These are phyloP conservation scores for Diaporthe vaccinii DNA, from an alignment of 2,329 filamentous ascomycete genomes.

Conservation along the genomic window DNA sequence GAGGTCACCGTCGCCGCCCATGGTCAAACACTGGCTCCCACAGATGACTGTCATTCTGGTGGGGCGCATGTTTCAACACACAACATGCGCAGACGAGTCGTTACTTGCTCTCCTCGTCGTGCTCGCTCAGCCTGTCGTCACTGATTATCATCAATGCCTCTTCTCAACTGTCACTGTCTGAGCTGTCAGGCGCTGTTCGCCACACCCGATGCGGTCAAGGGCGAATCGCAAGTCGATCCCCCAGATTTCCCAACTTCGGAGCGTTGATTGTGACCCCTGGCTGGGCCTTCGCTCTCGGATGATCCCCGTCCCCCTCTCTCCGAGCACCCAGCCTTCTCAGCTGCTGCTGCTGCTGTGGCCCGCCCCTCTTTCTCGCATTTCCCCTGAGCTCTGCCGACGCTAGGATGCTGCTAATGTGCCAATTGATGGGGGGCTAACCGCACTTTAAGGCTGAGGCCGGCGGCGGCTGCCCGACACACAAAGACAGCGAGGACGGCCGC, in stretches of 20 bases:
- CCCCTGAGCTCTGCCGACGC: slow-evolving; percentile 30
- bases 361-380: slow-evolving; percentile 20
- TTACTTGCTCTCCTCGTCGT: background rate
- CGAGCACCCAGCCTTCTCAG: background rate
- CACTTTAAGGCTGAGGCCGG: slow-evolving; percentile 22
- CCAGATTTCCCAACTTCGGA: slow-evolving; percentile 9
- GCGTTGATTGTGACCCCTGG: background rate
- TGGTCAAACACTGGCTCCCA: slow-evolving; percentile 33
- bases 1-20: background rate
- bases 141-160: background rate
- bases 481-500: background rate
- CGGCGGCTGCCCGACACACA: background rate
- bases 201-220: slow-evolving; percentile 22
- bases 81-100: slow-evolving; percentile 10
- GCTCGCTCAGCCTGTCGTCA: background rate
- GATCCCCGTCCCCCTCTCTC: slow-evolving; percentile 7
- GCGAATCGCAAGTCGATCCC: slow-evolving; percentile 31
- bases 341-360: background rate
- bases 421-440: slow-evolving; percentile 13
- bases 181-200: background rate
- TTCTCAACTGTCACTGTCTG: background rate
- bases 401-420: slow-evolving; percentile 5
- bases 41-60: slow-evolving; percentile 13
- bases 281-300: background rate
- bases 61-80: slow-evolving; percentile 35